Evolutionary conservation across 164 flowering plant species (phyloP).

Genomic region (Stephania cephalantha): DNA sequence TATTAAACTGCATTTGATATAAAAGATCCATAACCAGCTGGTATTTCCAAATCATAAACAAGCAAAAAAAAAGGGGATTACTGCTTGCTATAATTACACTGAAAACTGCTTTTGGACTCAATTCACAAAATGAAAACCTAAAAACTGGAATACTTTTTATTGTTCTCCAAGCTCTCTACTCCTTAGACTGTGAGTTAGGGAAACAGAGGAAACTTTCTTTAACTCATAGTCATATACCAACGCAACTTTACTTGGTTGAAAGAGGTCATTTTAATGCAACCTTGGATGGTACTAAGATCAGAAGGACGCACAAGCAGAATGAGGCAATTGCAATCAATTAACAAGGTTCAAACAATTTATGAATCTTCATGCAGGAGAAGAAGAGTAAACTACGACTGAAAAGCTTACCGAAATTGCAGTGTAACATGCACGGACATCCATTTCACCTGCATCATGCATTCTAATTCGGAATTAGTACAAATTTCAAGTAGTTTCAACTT

Average conservation of each 20-base stretch:
- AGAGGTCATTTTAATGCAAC: neutral
- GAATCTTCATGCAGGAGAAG: neutral
- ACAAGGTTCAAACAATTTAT: neutral
- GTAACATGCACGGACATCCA: conserved; percentile 97
- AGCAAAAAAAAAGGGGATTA: too few relatives aligned
- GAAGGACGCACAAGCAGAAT: neutral
- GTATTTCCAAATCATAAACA: too few relatives aligned
- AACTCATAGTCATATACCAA: neutral
- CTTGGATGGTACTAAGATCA: neutral
- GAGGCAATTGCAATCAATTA: neutral
- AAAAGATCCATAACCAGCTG: too few relatives aligned
- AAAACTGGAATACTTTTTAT: too few relatives aligned
- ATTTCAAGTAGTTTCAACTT: neutral
- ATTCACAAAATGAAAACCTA: too few relatives aligned
- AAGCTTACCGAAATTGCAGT: conserved; percentile 85
- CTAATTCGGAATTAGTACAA: conserved; percentile 27
- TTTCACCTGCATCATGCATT: conserved; percentile 95
- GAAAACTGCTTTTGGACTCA: too few relatives aligned
- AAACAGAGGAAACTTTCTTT: too few relatives aligned
- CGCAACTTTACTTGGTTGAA: neutral
- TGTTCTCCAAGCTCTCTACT: too few relatives aligned
- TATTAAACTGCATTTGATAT: too few relatives aligned
- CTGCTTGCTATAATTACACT: too few relatives aligned
- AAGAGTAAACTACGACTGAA: neutral
- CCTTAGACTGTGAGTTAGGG: too few relatives aligned